These are phyloP conservation scores for Monilinia laxa DNA, from an alignment of 2,329 filamentous ascomycete genomes.

Conservation along the genomic window DNA sequence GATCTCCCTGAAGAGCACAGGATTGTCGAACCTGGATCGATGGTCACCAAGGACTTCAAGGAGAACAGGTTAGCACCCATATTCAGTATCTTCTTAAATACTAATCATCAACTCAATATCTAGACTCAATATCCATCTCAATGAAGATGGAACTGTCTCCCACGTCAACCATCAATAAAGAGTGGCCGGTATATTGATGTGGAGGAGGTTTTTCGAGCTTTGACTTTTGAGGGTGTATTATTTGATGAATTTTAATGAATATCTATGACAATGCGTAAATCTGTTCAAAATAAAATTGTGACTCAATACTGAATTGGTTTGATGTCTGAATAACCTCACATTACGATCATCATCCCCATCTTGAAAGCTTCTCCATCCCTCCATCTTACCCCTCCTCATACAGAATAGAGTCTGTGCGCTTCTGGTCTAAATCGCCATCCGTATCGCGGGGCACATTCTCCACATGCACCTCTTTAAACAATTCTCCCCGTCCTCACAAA, in stretches of 20 bases:
- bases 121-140: conserved; percentile 59
- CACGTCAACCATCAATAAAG: conserved; percentile 52
- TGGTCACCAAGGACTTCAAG: conserved; percentile 58
- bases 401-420: conserved; percentile 7
- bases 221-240: not conserved
- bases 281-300: not conserved
- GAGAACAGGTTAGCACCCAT: conserved; percentile 35
- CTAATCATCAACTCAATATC: conserved; percentile 36
- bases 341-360: not conserved
- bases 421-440: conserved; percentile 24
- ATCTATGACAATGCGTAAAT: not conserved
- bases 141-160: conserved; percentile 59
- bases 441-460: conserved; percentile 32
- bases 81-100: not conserved
- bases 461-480: conserved; percentile 19
- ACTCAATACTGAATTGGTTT: not conserved
- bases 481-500: conserved; percentile 20
- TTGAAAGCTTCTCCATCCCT: conserved; percentile 7
- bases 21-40: conserved; percentile 55
- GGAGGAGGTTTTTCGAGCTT: not conserved
- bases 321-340: conserved; percentile 11
- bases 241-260: conserved; percentile 1
- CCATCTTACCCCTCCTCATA: conserved; percentile 20
- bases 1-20: conserved; percentile 58
- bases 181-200: not conserved